Evolutionary conservation across 2,329 filamentous ascomycete genomes (phyloP).

Genomic region (Epichloe gansuensis): DNA sequence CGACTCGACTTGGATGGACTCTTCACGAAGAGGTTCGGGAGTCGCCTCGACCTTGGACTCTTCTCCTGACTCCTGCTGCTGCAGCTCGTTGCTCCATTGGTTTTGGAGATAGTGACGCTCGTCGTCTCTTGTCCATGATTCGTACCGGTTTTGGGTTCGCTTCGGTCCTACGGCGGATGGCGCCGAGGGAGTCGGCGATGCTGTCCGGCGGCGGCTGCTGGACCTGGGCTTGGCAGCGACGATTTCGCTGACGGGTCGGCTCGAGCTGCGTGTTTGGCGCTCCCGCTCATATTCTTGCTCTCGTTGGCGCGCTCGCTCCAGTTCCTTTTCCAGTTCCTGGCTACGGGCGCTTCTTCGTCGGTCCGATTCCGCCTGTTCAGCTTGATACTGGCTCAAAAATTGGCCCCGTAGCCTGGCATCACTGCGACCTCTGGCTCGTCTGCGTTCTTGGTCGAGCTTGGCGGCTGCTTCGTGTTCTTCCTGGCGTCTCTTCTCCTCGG

Average conservation of each 20-base stretch:
- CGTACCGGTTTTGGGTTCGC: slow-evolving; percentile 31
- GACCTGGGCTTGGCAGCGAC: slow-evolving; percentile 11
- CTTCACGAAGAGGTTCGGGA: background rate
- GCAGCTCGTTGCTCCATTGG: slow-evolving; percentile 28
- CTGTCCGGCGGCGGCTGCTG: slow-evolving; percentile 11
- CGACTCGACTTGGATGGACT: background rate
- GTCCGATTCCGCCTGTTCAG: slow-evolving; percentile 38
- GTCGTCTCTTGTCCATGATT: slow-evolving; percentile 52
- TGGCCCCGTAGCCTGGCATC: slow-evolving; percentile 67
- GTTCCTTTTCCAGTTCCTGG: slow-evolving; percentile 64
- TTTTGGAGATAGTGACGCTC: slow-evolving; percentile 52
- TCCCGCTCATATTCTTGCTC: slow-evolving; percentile 49
- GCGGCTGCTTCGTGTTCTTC: slow-evolving; percentile 66
- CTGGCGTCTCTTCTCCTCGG: slow-evolving; percentile 55
- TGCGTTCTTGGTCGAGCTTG: slow-evolving; percentile 52
- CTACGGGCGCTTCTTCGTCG: slow-evolving; percentile 36
- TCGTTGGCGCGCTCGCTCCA: slow-evolving; percentile 48
- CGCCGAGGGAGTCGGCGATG: slow-evolving; percentile 1
- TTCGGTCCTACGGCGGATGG: slow-evolving; percentile 3
- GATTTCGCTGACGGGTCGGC: slow-evolving; percentile 11
- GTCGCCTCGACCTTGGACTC: slow-evolving; percentile 15
- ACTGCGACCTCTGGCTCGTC: slow-evolving; percentile 46
- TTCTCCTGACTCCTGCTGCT: slow-evolving; percentile 23
- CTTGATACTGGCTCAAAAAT: slow-evolving; percentile 75
- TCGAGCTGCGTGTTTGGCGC: slow-evolving; percentile 31